phyloP scores from a whole-genome alignment of 2,329 filamentous ascomycete species.

The Apiospora aurea region DNA sequence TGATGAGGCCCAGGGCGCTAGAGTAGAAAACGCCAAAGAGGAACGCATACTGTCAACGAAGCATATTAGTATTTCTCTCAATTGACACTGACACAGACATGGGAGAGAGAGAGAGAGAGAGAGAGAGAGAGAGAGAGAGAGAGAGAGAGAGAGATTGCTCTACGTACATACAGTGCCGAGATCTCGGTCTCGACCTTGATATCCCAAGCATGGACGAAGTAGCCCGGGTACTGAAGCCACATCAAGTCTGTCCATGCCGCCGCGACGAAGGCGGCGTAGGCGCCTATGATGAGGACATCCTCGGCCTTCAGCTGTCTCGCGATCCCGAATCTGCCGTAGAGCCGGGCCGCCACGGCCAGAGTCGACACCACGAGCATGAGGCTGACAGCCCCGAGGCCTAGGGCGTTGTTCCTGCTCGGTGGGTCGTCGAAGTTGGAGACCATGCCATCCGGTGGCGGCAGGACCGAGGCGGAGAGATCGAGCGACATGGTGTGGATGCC shows the following conservation, averaged over 20 bases:
- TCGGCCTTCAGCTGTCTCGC: background rate
- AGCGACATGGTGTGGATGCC: background rate
- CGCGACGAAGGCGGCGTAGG: background rate
- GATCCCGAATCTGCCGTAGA: background rate
- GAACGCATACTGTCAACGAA: conserved; percentile 37
- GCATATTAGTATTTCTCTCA: background rate
- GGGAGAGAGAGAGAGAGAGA: no score
- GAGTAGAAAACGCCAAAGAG: conserved; percentile 43
- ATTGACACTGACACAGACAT: background rate
- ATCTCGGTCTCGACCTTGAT: conserved; percentile 37
- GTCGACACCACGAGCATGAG: conserved; percentile 22
- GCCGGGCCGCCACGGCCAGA: conserved; percentile 10
- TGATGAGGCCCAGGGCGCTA: conserved; percentile 45
- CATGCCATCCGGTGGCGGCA: conserved; percentile 24
- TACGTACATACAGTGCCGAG: conserved; percentile 35
- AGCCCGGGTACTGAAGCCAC: conserved; percentile 37
- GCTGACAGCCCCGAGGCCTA: conserved; percentile 19
- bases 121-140: no score
- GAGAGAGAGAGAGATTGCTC: no score
- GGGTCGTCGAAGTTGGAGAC: conserved; percentile 26
- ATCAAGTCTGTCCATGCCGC: conserved; percentile 3
- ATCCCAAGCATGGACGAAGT: conserved; percentile 46
- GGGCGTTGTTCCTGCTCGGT: conserved; percentile 19
- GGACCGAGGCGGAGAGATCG: conserved; percentile 22
- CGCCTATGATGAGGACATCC: background rate